A percentile compares a stretch with the other conserved stretches of the same genome.
Conservation (phyloP, 164 flowering plant genomes). For the Chloranthus sessilifolius region DNA sequence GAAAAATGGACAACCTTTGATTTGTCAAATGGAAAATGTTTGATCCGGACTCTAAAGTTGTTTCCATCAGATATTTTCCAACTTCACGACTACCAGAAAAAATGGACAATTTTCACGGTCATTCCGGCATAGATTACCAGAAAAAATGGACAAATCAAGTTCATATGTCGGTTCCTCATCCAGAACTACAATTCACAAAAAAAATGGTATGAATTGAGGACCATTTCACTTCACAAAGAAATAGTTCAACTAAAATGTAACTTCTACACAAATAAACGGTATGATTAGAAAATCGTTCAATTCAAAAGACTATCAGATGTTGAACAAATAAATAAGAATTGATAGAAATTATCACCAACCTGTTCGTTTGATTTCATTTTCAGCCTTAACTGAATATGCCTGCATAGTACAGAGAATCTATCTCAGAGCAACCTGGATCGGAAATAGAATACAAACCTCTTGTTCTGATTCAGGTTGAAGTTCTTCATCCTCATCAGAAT, state of each 20-base stretch:
- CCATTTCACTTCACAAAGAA: no score
- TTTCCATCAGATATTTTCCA: conserved; percentile 92
- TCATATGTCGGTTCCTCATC: conserved; percentile 61
- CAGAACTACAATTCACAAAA: conserved; percentile 28
- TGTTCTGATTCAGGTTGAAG: conserved; percentile 71
- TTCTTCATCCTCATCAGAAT: conserved; percentile 96
- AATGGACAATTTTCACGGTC: conserved; percentile 75
- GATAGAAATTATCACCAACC: conserved; percentile 37
- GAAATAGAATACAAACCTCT: conserved; percentile 45
- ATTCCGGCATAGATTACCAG: conserved; percentile 74
- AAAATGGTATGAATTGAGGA: no score
- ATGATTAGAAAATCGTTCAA: conserved; percentile 1
- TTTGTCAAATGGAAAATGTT: conserved; percentile 68
- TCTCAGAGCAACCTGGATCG: background rate
- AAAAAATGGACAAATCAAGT: conserved; percentile 80
- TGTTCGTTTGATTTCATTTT: conserved; percentile 44
- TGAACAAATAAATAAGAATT: no score
- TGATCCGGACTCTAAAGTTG: conserved; percentile 94
- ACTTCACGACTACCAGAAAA: conserved; percentile 87
- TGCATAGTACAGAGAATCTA: conserved; percentile 25
- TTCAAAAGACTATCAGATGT: no score
- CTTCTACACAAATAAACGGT: no score
- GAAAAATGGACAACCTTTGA: conserved; percentile 51
- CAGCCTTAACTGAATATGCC: conserved; percentile 36
- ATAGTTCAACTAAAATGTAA: no score